Evolutionary conservation across 352 stramenopile species (phyloP).

Genomic region (Chrysophaeum taylorii): DNA sequence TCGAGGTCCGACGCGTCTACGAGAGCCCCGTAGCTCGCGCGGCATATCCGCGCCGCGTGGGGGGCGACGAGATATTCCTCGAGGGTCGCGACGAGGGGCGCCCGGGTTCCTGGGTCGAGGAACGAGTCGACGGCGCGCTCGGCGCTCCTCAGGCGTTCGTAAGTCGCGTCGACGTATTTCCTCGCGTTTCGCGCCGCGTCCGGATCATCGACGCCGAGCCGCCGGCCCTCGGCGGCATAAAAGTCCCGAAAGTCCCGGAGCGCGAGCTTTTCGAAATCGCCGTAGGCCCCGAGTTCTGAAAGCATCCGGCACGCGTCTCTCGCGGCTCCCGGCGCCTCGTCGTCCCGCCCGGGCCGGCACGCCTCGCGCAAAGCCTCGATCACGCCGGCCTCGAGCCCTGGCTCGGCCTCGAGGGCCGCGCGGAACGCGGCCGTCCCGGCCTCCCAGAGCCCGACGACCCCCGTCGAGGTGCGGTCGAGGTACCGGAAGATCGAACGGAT

Average conservation of each 20-base stretch:
- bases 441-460: no score
- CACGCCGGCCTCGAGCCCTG: no score
- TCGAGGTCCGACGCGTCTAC: neutral
- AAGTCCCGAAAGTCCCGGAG: neutral
- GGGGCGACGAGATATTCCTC: slow-evolving; percentile 67
- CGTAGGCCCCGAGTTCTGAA: no score
- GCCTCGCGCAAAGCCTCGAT: no score
- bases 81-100: slow-evolving; percentile 36
- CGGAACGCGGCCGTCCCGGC: no score
- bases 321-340: no score
- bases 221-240: neutral
- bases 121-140: slow-evolving; percentile 19
- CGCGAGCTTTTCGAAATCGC: neutral
- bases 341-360: no score
- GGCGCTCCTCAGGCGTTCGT: neutral
- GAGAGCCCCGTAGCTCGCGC: neutral
- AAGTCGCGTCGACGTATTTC: neutral
- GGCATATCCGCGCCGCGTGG: slow-evolving; percentile 39
- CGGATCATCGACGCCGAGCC: neutral
- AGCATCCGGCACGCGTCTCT: no score
- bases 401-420: no score
- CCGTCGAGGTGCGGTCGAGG: no score
- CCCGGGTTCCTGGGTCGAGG: slow-evolving; percentile 34
- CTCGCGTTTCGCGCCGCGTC: neutral
- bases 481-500: no score